phyloP scores from a whole-genome alignment of 106 monocot genomes.

The Allium cepa region DNA sequence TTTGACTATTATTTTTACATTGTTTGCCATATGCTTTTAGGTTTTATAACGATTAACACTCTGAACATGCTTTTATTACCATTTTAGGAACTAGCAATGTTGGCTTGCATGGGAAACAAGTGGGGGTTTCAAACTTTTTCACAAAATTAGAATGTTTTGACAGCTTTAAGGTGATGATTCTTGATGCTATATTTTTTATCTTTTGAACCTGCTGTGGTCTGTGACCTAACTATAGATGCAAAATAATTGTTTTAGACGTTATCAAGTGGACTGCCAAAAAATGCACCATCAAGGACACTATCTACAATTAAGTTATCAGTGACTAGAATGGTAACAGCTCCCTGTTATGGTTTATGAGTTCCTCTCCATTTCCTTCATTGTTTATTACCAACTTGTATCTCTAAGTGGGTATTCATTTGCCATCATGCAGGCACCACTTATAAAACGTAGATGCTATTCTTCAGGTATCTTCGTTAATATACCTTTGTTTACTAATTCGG shows the following conservation, averaged over 20 bases:
- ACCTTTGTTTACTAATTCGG: not conserved
- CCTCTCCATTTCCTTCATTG: not conserved
- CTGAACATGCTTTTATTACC: too few relatives aligned
- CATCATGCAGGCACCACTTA: conserved; percentile 19
- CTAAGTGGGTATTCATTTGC: conserved; percentile 13
- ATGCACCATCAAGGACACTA: not conserved
- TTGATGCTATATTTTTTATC: not conserved
- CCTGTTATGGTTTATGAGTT: conserved; percentile 24
- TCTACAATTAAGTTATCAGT: conserved; percentile 3
- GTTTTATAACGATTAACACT: too few relatives aligned
- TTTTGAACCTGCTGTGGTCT: not conserved
- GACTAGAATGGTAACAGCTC: conserved; percentile 7
- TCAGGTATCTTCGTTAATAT: conserved; percentile 22
- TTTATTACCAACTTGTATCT: not conserved
- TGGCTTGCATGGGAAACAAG: conserved; percentile 10
- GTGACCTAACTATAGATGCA: not conserved
- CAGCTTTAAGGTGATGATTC: conserved; percentile 23
- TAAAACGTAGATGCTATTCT: conserved; percentile 24
- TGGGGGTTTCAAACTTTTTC: conserved; percentile 1
- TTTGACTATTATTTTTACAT: too few relatives aligned
- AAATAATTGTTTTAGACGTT: conserved; percentile 11
- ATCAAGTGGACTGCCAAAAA: conserved; percentile 1
- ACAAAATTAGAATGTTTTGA: conserved; percentile 13
- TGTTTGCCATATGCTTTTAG: too few relatives aligned
- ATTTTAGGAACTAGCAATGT: conserved; percentile 1